Conservation (phyloP, 257 asterid genomes). For the Striga asiatica region DNA sequence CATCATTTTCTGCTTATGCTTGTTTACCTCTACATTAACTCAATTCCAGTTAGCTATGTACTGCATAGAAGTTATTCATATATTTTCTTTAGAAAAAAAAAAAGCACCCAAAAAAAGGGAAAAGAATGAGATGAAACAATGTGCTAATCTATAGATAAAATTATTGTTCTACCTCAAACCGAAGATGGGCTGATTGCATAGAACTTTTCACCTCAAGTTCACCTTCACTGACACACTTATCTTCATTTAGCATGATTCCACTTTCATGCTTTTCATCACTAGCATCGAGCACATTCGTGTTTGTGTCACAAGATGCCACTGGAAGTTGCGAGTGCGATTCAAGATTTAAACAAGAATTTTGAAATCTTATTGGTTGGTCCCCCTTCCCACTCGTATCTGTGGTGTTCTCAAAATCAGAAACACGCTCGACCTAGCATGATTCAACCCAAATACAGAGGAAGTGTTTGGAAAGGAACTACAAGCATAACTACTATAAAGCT, state of each 20-base stretch:
- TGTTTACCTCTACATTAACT: too few species aligned
- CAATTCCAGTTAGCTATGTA: not conserved
- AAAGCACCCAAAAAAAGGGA: not conserved
- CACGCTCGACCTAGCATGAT: conserved; percentile 46
- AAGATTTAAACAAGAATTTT: conserved; percentile 16
- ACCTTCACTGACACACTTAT: conserved; percentile 23
- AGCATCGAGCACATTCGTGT: conserved; percentile 14
- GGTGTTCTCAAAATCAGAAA: conserved; percentile 39
- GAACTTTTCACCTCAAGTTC: conserved; percentile 23
- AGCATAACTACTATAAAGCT: not conserved
- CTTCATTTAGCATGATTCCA: conserved; percentile 17
- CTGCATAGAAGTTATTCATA: not conserved
- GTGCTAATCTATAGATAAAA: conserved; percentile 4
- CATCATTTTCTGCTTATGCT: too few species aligned
- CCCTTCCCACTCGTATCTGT: conserved; percentile 26
- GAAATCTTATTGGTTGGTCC: conserved; percentile 15
- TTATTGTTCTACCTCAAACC: conserved; percentile 65
- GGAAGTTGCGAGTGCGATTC: conserved; percentile 16
- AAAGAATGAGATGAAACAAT: not conserved
- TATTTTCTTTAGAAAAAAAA: not conserved
- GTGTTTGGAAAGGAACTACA: not conserved
- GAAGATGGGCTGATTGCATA: conserved; percentile 39
- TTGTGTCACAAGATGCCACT: conserved; percentile 14
- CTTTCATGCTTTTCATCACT: conserved; percentile 17
- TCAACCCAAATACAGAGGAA: conserved; percentile 2